Evolutionary conservation across 805 yeast genomes (phyloP), one percentile per base, ranked within the genome.

Genomic region (Kodamaea sagamina): DNA sequence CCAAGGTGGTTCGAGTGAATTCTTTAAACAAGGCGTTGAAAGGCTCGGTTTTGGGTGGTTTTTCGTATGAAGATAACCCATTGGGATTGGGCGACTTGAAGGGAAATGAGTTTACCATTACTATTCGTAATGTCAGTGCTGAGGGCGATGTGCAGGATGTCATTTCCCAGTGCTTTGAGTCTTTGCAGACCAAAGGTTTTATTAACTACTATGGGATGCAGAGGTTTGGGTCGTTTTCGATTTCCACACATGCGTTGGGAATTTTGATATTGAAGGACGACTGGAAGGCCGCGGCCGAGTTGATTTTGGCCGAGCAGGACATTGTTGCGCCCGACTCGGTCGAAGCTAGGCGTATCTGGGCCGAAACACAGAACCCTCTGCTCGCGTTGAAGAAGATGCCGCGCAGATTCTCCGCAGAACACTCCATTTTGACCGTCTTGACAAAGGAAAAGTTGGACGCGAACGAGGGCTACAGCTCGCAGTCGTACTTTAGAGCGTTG

Each of bases 151-250:
- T 80, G 16, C 78, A 77, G 31, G 67, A 71, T 10, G 67, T 73
- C 3, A 68, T 89, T 12, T 59, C 62, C 10, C 59, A 68, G 7
- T 75, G 89, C 18, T 72, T 90, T 50, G 58, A 69, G 4, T 75
- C 88, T 0, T 68, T 92, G 41, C 68, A 71, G 39, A 71, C 70
- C 1, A 71, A 75, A 21, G 99, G 99, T 0, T 93, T 88, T 57
- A 84, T 93, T 50, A 93, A 93, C 63, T 93, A 93, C 59, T 93
- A 78, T 61, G 99, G 99, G n/a, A 84, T 93, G 90, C 99, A 93
- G 70, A 74, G 99, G 58, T 93, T 93, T 62, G 99, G 99, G 21
- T 90, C 99, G 0, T 92, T 89, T 58, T 86, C 97, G 9, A 75
- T 89, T 21, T 88, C 98, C 2, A 90, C 99, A 0, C 97, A 93